Percentiles rank a stretch among this genome's conserved stretches.
phyloP scores from a whole-genome alignment of 768 basidiomycete species.

The Termitomyces sp. region DNA sequence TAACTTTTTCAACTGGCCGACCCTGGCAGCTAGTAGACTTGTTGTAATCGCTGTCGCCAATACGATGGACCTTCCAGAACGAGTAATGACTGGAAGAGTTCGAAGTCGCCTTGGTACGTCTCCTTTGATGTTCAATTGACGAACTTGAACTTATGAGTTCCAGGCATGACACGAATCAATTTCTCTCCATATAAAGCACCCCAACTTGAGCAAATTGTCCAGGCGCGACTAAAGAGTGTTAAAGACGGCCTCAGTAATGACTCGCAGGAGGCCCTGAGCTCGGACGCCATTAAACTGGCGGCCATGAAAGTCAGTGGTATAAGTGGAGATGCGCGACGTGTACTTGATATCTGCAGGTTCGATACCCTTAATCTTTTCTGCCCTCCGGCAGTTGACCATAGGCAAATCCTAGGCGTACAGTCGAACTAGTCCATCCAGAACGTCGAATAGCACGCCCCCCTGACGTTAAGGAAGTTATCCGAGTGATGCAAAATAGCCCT shows the following conservation, averaged over 20 bases:
- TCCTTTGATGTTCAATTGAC: neutral
- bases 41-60: slow-evolving; percentile 97
- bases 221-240: slow-evolving; percentile 66
- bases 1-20: slow-evolving; percentile 99
- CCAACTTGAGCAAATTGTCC: slow-evolving; percentile 82
- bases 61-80: slow-evolving; percentile 95
- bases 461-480: slow-evolving; percentile 76
- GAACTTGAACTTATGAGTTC: neutral
- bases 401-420: slow-evolving; percentile 53
- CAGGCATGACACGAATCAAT: slow-evolving; percentile 87
- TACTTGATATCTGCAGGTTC: slow-evolving; percentile 88
- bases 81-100: slow-evolving; percentile 89
- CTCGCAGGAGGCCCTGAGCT: slow-evolving; percentile 45
- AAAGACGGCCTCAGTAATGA: slow-evolving; percentile 43
- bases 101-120: slow-evolving; percentile 78
- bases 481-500: slow-evolving; percentile 87
- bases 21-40: slow-evolving; percentile 78
- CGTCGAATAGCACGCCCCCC: slow-evolving; percentile 51
- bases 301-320: slow-evolving; percentile 67
- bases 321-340: slow-evolving; percentile 90
- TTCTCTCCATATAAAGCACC: slow-evolving; percentile 82
- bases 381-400: neutral
- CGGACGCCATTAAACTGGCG: slow-evolving; percentile 79
- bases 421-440: slow-evolving; percentile 63
- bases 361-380: slow-evolving; percentile 13